Evolutionary conservation across 345 rosid species (phyloP), one percentile per base, ranked within the genome.

Genomic region (Brassica juncea): DNA sequence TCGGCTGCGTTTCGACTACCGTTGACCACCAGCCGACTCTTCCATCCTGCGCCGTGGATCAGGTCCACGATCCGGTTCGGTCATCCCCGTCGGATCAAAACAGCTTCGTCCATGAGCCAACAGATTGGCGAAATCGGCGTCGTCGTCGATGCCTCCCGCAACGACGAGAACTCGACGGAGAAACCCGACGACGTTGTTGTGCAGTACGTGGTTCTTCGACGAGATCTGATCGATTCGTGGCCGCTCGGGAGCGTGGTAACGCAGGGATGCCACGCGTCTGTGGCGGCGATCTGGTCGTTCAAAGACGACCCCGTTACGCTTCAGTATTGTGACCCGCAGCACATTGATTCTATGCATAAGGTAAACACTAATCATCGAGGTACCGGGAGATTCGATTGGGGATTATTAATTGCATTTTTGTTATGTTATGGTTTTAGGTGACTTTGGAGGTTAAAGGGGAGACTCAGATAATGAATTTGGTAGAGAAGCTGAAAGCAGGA

Each of bases 201-300:
- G 9, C 97, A 94, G 82, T 92, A 91, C 64, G 92, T 92, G 75
- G 97, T 92, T 73, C 88, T 91, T 23, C 84, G 97, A 76, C 66
- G 98, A 72, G 99, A 94, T 79, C 84, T 94, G 14, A 88, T 94
- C 35, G 97, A 92, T 72, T 80, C 86, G 55, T 92, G 99, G 99
- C 97, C 98, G 39, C 82, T 86, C 69, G 99, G 97, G 59, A 94
- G 98, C 87, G 87, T 94, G 60, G 91, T 94, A 4, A 90, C 99
- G 0, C 99, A 94, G 79, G 99, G 98, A 5, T 94, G 98, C 72
- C 99, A 94, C 77, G 96, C 99, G 69, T 86, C 99, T 7, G 93
- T 93, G 16, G 74, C 87, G 4, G 98, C 96, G 65, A 85, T 92
- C 59, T 91, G 99, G 97, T 80, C 75, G 28, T 79, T 88, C 77